A percentile compares a stretch with the other conserved stretches of the same genome.
phyloP scores from a whole-genome alignment of 768 basidiomycete genomes.

The Russula earlei region DNA sequence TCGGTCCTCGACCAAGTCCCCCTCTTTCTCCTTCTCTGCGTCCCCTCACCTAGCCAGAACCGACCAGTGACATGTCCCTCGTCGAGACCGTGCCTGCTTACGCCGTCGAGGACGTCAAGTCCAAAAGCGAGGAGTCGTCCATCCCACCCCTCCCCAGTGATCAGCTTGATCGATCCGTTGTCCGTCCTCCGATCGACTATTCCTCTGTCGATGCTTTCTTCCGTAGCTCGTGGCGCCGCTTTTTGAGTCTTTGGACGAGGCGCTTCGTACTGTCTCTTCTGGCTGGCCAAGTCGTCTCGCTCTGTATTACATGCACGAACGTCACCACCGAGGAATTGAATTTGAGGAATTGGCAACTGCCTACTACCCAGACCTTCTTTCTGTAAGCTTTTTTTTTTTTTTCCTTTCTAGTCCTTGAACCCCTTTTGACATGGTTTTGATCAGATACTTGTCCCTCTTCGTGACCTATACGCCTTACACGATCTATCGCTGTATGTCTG shows the following conservation, averaged over 20 bases:
- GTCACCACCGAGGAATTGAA: slow-evolving; percentile 77
- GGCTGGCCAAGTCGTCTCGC: slow-evolving; percentile 73
- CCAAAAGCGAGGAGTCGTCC: not conserved
- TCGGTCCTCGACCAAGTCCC: not conserved
- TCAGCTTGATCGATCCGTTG: not conserved
- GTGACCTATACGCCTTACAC: slow-evolving; percentile 79
- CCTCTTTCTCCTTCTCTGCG: not conserved
- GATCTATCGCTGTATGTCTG: slow-evolving; percentile 66
- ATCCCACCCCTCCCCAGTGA: not conserved
- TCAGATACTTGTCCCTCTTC: slow-evolving; percentile 72
- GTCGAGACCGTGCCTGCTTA: not conserved
- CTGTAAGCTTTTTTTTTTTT: slow-evolving; percentile 41
- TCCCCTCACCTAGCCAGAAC: not conserved
- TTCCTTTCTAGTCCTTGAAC: not conserved
- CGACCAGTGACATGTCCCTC: not conserved
- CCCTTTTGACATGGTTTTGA: not conserved
- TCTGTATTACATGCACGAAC: slow-evolving; percentile 86
- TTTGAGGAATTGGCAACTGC: slow-evolving; percentile 55
- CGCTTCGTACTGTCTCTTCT: slow-evolving; percentile 61
- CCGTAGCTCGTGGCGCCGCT: slow-evolving; percentile 46
- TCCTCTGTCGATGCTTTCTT: slow-evolving; percentile 47
- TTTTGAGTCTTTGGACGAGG: slow-evolving; percentile 70
- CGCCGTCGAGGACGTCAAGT: not conserved
- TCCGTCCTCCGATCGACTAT: slow-evolving; percentile 57
- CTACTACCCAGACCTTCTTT: slow-evolving; percentile 80